phyloP scores from a whole-genome alignment of 805 yeast species.

The Jamesozyma gamospora region DNA sequence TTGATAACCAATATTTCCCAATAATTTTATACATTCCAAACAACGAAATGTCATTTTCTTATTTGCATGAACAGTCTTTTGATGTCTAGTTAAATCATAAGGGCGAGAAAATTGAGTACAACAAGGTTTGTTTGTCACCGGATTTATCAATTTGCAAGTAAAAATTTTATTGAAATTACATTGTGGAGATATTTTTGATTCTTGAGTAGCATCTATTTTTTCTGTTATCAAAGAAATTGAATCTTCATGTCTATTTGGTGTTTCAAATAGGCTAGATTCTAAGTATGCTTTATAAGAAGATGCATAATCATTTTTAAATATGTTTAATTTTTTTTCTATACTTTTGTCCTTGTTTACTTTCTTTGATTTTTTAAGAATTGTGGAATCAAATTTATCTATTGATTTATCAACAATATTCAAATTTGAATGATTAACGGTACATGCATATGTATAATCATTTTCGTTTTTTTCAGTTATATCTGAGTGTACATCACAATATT shows the following conservation, averaged over 20 bases:
- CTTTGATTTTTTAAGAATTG: too few species aligned
- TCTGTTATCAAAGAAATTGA: not conserved
- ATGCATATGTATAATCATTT: too few species aligned
- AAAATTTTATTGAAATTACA: not conserved
- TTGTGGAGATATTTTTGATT: not conserved
- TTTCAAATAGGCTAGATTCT: too few species aligned
- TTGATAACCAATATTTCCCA: slow-evolving; percentile 34
- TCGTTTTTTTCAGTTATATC: too few species aligned
- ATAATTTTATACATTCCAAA: slow-evolving; percentile 54
- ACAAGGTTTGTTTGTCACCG: slow-evolving; percentile 20
- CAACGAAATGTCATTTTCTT: slow-evolving; percentile 79
- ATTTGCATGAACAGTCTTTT: slow-evolving; percentile 87
- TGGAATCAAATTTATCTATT: too few species aligned
- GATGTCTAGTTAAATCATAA: slow-evolving; percentile 88
- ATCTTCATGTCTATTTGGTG: not conserved
- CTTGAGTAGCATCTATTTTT: not conserved
- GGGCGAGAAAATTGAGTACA: slow-evolving; percentile 70
- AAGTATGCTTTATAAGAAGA: too few species aligned
- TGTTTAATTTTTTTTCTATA: too few species aligned
- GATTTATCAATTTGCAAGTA: slow-evolving; percentile 10
- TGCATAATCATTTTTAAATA: too few species aligned
- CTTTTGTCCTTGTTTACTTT: too few species aligned
- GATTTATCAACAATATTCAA: too few species aligned
- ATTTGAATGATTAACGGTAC: too few species aligned
- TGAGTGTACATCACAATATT: too few species aligned